Evolutionary conservation across 306 rosid species (phyloP).

Genomic region (Prunus padus): DNA sequence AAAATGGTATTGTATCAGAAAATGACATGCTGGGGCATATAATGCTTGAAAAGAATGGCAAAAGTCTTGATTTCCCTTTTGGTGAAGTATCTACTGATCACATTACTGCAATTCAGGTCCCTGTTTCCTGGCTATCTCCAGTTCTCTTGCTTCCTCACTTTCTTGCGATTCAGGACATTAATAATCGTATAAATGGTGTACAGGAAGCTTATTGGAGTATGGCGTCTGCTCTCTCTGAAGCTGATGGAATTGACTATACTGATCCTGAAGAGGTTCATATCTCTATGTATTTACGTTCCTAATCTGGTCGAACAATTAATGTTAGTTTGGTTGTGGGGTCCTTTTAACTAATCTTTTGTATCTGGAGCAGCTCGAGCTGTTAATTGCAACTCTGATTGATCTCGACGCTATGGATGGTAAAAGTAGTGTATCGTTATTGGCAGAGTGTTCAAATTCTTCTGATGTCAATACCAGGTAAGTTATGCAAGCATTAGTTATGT

Average conservation of each 20-base stretch:
- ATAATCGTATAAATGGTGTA: constrained; percentile 20
- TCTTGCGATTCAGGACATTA: constrained; percentile 23
- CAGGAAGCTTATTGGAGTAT: constrained; percentile 96
- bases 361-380: constrained; percentile 75
- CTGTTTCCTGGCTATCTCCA: neutral
- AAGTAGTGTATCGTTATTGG: constrained; percentile 75
- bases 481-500: constrained; percentile 4
- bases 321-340: constrained; percentile 9
- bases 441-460: constrained; percentile 89
- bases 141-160: constrained; percentile 12
- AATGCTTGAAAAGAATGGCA: constrained; percentile 73
- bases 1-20: constrained; percentile 43
- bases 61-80: constrained; percentile 58
- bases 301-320: constrained; percentile 18
- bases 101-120: constrained; percentile 80
- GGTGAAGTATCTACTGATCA: constrained; percentile 72
- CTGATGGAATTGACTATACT: constrained; percentile 94
- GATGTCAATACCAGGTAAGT: constrained; percentile 80
- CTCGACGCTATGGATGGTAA: constrained; percentile 98
- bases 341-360: constrained; percentile 21
- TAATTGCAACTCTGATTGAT: constrained; percentile 83
- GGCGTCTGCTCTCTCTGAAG: constrained; percentile 91
- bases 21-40: constrained; percentile 43
- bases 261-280: constrained; percentile 92
- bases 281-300: constrained; percentile 11